Conservation (phyloP, 371 early-diverging fungal species). For the Batkoa obscura region DNA sequence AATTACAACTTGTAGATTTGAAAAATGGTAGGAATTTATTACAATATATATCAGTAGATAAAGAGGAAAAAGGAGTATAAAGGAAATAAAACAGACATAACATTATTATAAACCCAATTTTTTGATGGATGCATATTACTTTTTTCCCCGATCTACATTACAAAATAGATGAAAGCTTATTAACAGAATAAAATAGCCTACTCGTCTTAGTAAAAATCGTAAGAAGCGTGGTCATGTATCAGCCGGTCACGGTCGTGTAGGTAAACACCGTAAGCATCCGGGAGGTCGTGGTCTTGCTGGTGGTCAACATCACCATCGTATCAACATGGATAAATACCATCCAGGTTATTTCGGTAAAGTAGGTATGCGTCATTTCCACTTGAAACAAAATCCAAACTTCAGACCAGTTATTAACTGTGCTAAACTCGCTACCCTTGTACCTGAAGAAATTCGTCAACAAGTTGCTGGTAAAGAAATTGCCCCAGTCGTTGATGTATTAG, state of each 20-base stretch:
- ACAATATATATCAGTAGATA: too few species aligned
- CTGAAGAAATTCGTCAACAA: conserved; percentile 78
- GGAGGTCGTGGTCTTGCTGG: conserved; percentile 99
- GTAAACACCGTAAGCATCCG: conserved; percentile 99
- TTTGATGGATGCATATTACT: too few species aligned
- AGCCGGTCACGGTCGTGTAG: conserved; percentile 86
- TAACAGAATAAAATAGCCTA: conserved; percentile 28
- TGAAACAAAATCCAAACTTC: conserved; percentile 82
- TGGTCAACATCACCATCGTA: conserved; percentile 99
- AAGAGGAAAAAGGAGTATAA: too few species aligned
- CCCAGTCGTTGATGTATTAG: conserved; percentile 84
- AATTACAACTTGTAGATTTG: too few species aligned
- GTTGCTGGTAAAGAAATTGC: conserved; percentile 73
- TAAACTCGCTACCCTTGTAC: conserved; percentile 88
- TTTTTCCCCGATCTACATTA: too few species aligned
- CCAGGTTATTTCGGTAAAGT: conserved; percentile 99
- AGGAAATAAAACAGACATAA: too few species aligned
- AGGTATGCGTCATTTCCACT: conserved; percentile 99
- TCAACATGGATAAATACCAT: conserved; percentile 99
- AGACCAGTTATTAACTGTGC: conserved; percentile 82
- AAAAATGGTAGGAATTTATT: too few species aligned
- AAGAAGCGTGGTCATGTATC: conserved; percentile 88
- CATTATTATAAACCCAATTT: too few species aligned
- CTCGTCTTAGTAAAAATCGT: conserved; percentile 68
- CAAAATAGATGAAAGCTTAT: too few species aligned